Evolutionary conservation across 163 green algal genomes (phyloP), one percentile per base, ranked within the genome.

Genomic region (Scenedesmus sp.): DNA sequence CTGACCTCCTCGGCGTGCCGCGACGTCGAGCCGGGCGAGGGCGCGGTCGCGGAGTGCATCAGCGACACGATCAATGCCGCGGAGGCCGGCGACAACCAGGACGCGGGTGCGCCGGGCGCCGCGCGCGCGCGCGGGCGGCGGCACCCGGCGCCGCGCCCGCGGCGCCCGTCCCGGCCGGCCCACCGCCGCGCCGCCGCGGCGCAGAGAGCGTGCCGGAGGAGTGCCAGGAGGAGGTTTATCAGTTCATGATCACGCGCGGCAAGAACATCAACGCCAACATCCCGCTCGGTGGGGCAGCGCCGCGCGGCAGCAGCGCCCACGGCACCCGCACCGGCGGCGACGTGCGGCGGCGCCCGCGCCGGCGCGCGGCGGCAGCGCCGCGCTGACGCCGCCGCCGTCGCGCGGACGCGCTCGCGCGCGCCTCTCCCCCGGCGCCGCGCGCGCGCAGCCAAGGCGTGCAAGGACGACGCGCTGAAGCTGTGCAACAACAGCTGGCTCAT

Each of bases 241-340:
- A 86, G 50, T 91, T 77, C 76, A 87, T 88, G 34, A 87, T 92
- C 28, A 56, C 60, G 20, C 79, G 86, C 26, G 85, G 81, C 71
- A 87, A 70, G 48, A 92, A 92, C 80, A 92, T 92, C 75, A 91
- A 92, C 65, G 53, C 60, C 22, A 88, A 91, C 75, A 60, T 90
- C 0, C 86, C 80, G 1, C 64, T 90, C 18, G 84, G 83, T 91
- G 58, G 74, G 78, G 39, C 39, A 47, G 39, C 7, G 7, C 6
- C 7, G 39, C 7, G 39, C 6, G 0, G 22, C 22, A 33, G 13
- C 29, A 24, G 56, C 29, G 39, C 42, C 26, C 28, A 20, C 1
- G 6, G 28, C 56, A 44, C 50, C 2, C 6, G 11, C 54, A 34
- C 24, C 17, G 13, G 54, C 54, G 1, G 11, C 29, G 24, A 47